Percentiles rank a stretch among this genome's conserved stretches.
These are phyloP conservation scores for Cadophora luteo-olivacea DNA, from an alignment of 2,329 filamentous ascomycete species.

Conservation along the genomic window DNA sequence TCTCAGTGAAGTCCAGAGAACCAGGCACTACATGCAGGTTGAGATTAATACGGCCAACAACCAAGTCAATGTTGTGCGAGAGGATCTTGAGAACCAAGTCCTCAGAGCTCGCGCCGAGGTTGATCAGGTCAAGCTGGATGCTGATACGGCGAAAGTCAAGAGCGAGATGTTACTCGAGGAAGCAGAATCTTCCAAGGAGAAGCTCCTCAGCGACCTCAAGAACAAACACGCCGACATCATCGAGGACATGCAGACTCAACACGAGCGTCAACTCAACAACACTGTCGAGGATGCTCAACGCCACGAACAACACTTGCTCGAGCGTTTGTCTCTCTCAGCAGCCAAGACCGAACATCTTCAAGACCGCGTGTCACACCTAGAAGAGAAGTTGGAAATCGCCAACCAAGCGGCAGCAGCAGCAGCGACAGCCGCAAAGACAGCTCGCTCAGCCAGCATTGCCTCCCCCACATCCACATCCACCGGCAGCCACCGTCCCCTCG, in stretches of 20 bases:
- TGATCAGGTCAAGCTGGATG: constrained; percentile 78
- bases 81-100: constrained; percentile 83
- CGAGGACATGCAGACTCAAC: constrained; percentile 77
- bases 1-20: constrained; percentile 80
- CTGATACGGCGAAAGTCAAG: constrained; percentile 80
- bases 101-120: constrained; percentile 74
- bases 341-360: constrained; percentile 86
- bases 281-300: constrained; percentile 82
- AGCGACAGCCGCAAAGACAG: constrained; percentile 40
- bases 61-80: constrained; percentile 82
- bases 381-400: constrained; percentile 90
- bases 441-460: constrained; percentile 37
- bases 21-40: constrained; percentile 77
- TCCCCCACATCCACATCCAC: constrained; percentile 17
- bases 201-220: constrained; percentile 56
- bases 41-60: constrained; percentile 86
- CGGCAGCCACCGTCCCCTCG: constrained; percentile 42
- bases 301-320: constrained; percentile 78
- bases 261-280: constrained; percentile 76
- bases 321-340: constrained; percentile 81
- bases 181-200: constrained; percentile 71
- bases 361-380: constrained; percentile 82
- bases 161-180: constrained; percentile 87
- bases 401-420: constrained; percentile 75
- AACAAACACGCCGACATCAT: constrained; percentile 71